These are phyloP conservation scores for Magnolia kwangsiensis DNA, from an alignment of 164 flowering plant species.

Conservation along the genomic window DNA sequence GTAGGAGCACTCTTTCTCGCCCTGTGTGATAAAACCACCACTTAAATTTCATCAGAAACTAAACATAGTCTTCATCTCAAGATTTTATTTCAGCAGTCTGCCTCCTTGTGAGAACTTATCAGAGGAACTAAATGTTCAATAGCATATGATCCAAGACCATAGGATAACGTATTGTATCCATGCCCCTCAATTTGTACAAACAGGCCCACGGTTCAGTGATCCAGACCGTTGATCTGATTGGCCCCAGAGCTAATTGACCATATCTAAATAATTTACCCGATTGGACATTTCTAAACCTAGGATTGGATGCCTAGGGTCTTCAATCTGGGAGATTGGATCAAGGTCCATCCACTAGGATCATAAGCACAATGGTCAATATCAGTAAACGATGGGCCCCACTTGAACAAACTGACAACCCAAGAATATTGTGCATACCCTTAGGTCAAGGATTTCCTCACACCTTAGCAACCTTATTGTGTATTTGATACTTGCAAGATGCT, in stretches of 20 bases:
- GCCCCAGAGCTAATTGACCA: no score
- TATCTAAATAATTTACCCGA: no score
- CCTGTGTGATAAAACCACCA: constrained; percentile 37
- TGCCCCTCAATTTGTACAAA: not conserved
- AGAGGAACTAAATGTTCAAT: not conserved
- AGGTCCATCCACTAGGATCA: not conserved
- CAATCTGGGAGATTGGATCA: no score
- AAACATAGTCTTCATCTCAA: not conserved
- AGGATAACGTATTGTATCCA: not conserved
- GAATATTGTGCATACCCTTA: not conserved
- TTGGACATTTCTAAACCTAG: not conserved
- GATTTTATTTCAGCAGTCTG: not conserved
- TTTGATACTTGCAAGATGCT: not conserved
- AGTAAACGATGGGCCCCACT: not conserved
- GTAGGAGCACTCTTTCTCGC: constrained; percentile 90
- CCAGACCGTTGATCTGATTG: no score
- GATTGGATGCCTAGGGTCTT: no score
- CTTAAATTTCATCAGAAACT: not conserved
- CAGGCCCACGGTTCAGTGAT: not conserved
- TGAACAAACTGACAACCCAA: not conserved
- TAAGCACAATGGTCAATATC: not conserved
- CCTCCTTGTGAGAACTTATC: not conserved
- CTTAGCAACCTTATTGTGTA: not conserved
- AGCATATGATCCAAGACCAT: not conserved
- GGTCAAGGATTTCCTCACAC: not conserved